Percentiles rank a stretch among this genome's conserved stretches.
Evolutionary conservation across 257 asterid genomes (phyloP).

Genomic region (Gardenia jasminoides): DNA sequence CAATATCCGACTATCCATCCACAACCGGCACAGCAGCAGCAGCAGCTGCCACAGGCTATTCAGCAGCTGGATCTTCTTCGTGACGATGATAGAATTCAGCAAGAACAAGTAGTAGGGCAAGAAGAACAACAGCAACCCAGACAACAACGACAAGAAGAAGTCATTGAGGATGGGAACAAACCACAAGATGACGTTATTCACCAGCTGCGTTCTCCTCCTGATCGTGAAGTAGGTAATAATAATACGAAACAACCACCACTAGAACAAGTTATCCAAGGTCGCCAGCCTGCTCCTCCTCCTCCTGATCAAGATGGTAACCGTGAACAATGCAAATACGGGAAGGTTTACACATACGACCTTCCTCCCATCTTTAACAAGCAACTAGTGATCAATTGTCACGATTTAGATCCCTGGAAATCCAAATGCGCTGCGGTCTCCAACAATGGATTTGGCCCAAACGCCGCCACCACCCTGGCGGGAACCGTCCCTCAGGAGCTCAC

Average conservation of each 20-base stretch:
- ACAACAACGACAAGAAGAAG: neutral
- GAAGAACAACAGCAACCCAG: neutral
- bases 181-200: neutral
- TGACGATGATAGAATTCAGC: no score
- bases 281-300: neutral
- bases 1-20: neutral
- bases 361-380: constrained; percentile 52
- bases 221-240: neutral
- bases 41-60: neutral
- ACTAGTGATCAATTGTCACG: constrained; percentile 39
- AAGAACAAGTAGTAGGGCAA: no score
- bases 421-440: constrained; percentile 53
- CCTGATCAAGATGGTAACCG: neutral
- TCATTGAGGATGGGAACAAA: neutral
- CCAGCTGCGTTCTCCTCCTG: neutral
- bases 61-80: no score
- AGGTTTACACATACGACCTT: constrained; percentile 55
- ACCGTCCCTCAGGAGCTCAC: constrained; percentile 39
- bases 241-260: no score
- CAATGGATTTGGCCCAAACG: constrained; percentile 53
- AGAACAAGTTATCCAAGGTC: neutral
- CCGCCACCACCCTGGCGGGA: constrained; percentile 14
- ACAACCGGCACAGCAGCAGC: neutral
- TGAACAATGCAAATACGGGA: constrained; percentile 7
- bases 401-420: constrained; percentile 66